A percentile compares a stretch with the other conserved stretches of the same genome.
Conservation (phyloP, 805 yeast genomes). For the Candida germanica region DNA sequence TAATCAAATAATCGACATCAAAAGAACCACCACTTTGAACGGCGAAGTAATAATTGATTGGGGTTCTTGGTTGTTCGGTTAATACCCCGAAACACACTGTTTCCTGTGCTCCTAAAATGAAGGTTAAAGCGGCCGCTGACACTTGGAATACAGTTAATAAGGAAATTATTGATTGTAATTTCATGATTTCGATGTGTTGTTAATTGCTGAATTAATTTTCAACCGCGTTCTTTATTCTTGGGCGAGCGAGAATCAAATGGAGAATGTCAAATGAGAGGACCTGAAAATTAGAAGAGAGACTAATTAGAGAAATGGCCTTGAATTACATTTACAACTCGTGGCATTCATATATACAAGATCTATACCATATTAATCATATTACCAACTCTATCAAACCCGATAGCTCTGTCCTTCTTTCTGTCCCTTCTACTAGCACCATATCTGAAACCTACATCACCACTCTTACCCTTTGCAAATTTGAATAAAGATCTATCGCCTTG, state of each 20-base stretch:
- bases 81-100: slow-evolving; percentile 68
- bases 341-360: too few relatives aligned
- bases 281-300: too few relatives aligned
- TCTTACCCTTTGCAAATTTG: slow-evolving; percentile 73
- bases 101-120: slow-evolving; percentile 73
- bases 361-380: slow-evolving; percentile 41
- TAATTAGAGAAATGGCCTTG: too few relatives aligned
- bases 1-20: slow-evolving; percentile 70
- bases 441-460: slow-evolving; percentile 85
- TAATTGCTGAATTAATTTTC: too few relatives aligned
- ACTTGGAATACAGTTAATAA: slow-evolving; percentile 17
- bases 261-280: too few relatives aligned
- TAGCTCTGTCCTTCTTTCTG: slow-evolving; percentile 75
- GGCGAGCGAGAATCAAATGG: too few relatives aligned
- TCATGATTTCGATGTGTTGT: too few relatives aligned
- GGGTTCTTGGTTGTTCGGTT: slow-evolving; percentile 56
- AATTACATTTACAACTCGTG: slow-evolving; percentile 10
- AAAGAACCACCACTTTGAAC: slow-evolving; percentile 79
- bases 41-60: slow-evolving; percentile 75
- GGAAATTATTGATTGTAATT: background rate
- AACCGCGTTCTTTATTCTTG: background rate
- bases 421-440: slow-evolving; percentile 92
- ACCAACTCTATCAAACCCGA: slow-evolving; percentile 69
- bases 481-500: slow-evolving; percentile 70
- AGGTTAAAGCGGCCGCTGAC: slow-evolving; percentile 62